These are phyloP conservation scores for Tylopilus orsonianus DNA, from an alignment of 1,284 basidiomycete genomes.

Conservation along the genomic window DNA sequence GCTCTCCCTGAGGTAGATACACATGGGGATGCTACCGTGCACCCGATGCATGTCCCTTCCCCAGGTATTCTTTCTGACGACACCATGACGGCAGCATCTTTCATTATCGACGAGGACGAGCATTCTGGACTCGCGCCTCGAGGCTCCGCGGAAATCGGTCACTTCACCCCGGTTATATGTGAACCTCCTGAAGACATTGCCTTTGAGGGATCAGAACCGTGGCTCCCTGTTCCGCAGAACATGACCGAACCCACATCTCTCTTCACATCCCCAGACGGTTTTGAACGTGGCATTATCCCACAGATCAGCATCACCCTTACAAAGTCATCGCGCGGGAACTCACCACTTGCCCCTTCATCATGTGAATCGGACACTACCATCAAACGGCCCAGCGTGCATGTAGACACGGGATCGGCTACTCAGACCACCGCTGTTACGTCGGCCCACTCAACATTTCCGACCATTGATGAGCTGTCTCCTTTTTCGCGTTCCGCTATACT, in stretches of 20 bases:
- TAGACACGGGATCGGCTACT: slow-evolving; percentile 29
- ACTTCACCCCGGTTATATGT: slow-evolving; percentile 29
- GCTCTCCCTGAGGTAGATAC: slow-evolving; percentile 9
- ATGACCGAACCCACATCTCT: slow-evolving; percentile 13
- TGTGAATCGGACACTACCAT: slow-evolving; percentile 30
- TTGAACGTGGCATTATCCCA: slow-evolving; percentile 25
- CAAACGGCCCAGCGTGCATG: slow-evolving; percentile 33
- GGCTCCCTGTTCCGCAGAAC: slow-evolving; percentile 13
- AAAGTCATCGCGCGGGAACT: slow-evolving; percentile 32
- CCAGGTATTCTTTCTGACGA: slow-evolving; percentile 16
- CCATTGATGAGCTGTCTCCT: slow-evolving; percentile 26
- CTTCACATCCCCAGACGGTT: slow-evolving; percentile 13
- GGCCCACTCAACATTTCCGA: slow-evolving; percentile 17
- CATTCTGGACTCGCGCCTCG: slow-evolving; percentile 14
- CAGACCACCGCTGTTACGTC: slow-evolving; percentile 19
- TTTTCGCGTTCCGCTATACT: slow-evolving; percentile 18
- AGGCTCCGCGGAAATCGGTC: slow-evolving; percentile 29
- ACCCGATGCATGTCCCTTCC: slow-evolving; percentile 19
- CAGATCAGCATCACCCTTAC: slow-evolving; percentile 32
- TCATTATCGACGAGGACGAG: slow-evolving; percentile 11
- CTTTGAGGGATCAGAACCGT: slow-evolving; percentile 21
- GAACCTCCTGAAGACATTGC: slow-evolving; percentile 32
- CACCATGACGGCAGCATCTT: slow-evolving; percentile 22
- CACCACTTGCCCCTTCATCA: slow-evolving; percentile 26
- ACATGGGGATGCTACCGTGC: slow-evolving; percentile 17